A percentile compares a stretch with the other conserved stretches of the same genome.
These are phyloP conservation scores for Flaveria robusta DNA, from an alignment of 129 eudicot species.

Conservation along the genomic window DNA sequence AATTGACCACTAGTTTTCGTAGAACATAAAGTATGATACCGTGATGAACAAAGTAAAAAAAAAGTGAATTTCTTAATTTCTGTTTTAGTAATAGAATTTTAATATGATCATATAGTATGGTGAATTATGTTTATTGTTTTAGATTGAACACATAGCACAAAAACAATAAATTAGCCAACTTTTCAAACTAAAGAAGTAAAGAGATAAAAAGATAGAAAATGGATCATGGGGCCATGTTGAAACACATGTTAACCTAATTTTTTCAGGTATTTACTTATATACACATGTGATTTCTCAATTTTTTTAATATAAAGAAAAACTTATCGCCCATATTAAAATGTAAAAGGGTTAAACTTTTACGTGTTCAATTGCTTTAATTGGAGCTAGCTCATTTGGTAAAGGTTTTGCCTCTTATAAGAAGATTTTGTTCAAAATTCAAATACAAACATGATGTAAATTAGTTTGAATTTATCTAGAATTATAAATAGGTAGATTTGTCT, in stretches of 20 bases:
- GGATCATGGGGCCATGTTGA: slow-evolving; percentile 33
- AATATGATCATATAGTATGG: background rate
- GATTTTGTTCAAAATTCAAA: too few relatives aligned
- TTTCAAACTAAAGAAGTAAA: background rate
- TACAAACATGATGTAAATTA: too few relatives aligned
- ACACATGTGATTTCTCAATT: slow-evolving; percentile 2
- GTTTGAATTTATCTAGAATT: too few relatives aligned
- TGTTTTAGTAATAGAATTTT: too few relatives aligned
- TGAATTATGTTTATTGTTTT: background rate
- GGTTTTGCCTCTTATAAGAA: too few relatives aligned
- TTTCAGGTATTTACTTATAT: slow-evolving; percentile 26
- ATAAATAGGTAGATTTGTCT: too few relatives aligned
- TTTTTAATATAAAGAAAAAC: background rate
- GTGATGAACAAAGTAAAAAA: too few relatives aligned
- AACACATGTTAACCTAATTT: slow-evolving; percentile 33
- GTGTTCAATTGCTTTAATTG: background rate
- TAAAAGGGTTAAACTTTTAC: background rate
- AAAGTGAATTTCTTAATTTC: too few relatives aligned
- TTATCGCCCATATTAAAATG: background rate
- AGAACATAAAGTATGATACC: too few relatives aligned
- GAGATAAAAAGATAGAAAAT: slow-evolving; percentile 18
- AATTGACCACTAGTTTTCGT: too few relatives aligned
- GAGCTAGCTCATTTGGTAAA: too few relatives aligned
- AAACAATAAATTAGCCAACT: slow-evolving; percentile 5
- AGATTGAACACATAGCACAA: background rate